Conservation (phyloP, 495 filamentous ascomycete species). For the Xylaria palmicola region DNA sequence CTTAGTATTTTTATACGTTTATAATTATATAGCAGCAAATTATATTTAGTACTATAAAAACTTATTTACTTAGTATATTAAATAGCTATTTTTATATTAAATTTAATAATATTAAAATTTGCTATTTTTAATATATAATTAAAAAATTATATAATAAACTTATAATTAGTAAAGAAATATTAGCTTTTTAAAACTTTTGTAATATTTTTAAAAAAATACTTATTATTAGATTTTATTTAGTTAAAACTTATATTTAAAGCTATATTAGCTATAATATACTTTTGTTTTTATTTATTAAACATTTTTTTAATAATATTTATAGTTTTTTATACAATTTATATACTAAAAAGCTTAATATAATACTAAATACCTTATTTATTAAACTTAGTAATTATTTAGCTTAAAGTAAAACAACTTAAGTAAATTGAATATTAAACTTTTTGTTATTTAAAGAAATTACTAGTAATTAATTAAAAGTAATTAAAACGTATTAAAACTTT, state of each 20-base stretch:
- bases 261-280: slow-evolving; percentile 19
- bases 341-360: slow-evolving; percentile 10
- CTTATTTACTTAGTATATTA: too few species aligned
- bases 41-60: slow-evolving; percentile 10
- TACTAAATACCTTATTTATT: slow-evolving; percentile 26
- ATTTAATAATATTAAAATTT: slow-evolving; percentile 50
- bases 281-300: slow-evolving; percentile 17
- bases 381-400: slow-evolving; percentile 25
- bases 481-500: slow-evolving; percentile 36
- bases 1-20: slow-evolving; percentile 32
- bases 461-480: slow-evolving; percentile 32
- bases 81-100: slow-evolving; percentile 50
- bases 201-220: slow-evolving; percentile 22
- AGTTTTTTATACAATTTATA: slow-evolving; percentile 37
- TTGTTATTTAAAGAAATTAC: slow-evolving; percentile 42
- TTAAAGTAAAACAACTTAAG: slow-evolving; percentile 25
- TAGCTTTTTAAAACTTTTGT: slow-evolving; percentile 17
- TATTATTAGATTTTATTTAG: slow-evolving; percentile 11
- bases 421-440: slow-evolving; percentile 30
- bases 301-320: slow-evolving; percentile 28
- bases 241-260: slow-evolving; percentile 13
- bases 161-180: neutral
- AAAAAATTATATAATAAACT: slow-evolving; percentile 17
- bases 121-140: slow-evolving; percentile 26
- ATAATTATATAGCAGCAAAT: slow-evolving; percentile 25